These are phyloP conservation scores for Pichia californica DNA, from an alignment of 805 yeast species.

Conservation along the genomic window DNA sequence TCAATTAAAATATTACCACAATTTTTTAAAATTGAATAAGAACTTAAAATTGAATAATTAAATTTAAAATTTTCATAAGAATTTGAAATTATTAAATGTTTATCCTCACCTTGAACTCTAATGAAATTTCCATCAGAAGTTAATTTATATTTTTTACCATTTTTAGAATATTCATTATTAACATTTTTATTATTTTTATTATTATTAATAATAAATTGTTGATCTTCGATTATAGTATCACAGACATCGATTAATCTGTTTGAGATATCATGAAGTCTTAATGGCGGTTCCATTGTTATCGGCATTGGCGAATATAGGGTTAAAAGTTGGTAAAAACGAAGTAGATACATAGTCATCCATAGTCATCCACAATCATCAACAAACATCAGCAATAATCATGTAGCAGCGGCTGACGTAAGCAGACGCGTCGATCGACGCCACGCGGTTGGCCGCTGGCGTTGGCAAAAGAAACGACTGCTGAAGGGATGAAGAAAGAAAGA, in stretches of 20 bases:
- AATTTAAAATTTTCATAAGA: conserved; percentile 18
- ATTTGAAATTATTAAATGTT: conserved; percentile 38
- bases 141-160: conserved; percentile 44
- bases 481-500: no score
- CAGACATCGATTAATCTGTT: conserved; percentile 24
- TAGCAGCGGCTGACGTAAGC: no score
- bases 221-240: conserved; percentile 19
- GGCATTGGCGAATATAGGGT: no score
- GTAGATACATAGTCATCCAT: no score
- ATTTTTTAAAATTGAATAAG: conserved; percentile 36
- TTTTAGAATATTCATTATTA: conserved; percentile 26
- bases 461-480: no score
- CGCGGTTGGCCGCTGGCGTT: no score
- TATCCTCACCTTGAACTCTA: conserved; percentile 42
- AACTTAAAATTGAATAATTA: conserved; percentile 35
- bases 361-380: no score
- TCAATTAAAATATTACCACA: conserved; percentile 34
- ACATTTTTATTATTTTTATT: conserved; percentile 31
- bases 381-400: no score
- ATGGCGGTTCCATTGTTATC: no score
- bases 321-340: no score
- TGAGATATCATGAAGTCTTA: conserved; percentile 24
- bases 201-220: conserved; percentile 17
- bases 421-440: no score
- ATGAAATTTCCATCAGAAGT: conserved; percentile 41